Percentiles rank a stretch among this genome's conserved stretches.
Evolutionary conservation across 495 filamentous ascomycete genomes (phyloP).

Genomic region (Talaromyces nanjingensis): DNA sequence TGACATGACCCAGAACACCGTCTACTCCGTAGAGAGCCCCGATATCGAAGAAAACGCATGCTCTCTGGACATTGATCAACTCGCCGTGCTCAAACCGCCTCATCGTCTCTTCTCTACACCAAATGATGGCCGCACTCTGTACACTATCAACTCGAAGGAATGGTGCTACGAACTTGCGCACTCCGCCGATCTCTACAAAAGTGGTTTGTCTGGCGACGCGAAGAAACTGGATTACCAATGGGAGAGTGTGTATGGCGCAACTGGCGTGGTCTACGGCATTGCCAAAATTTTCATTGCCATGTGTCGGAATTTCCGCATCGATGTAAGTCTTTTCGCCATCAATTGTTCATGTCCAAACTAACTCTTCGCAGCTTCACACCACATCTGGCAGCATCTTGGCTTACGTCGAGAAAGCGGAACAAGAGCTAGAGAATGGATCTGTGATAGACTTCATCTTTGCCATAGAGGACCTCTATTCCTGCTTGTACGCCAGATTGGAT

Average conservation of each 20-base stretch:
- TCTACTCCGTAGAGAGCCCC: neutral
- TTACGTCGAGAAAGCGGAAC: slow-evolving; percentile 25
- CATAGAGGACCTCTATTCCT: slow-evolving; percentile 30
- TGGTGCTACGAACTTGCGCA: slow-evolving; percentile 19
- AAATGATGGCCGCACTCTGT: slow-evolving; percentile 14
- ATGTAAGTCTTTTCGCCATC: slow-evolving; percentile 17
- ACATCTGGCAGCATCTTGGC: slow-evolving; percentile 19
- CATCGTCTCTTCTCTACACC: slow-evolving; percentile 5
- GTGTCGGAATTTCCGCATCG: slow-evolving; percentile 26
- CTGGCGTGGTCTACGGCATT: slow-evolving; percentile 23
- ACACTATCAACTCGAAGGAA: slow-evolving; percentile 27
- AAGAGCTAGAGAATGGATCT: slow-evolving; percentile 16
- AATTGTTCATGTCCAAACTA: neutral
- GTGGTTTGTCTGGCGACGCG: neutral
- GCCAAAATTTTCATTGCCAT: slow-evolving; percentile 30
- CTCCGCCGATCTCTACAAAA: neutral
- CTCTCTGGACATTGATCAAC: neutral
- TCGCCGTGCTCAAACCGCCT: slow-evolving; percentile 1
- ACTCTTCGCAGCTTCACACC: slow-evolving; percentile 21
- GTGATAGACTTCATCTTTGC: slow-evolving; percentile 22
- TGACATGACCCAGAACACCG: neutral
- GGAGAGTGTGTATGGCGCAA: slow-evolving; percentile 6
- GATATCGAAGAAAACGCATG: neutral
- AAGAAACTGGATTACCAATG: neutral
- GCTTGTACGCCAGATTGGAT: slow-evolving; percentile 28